These are phyloP conservation scores for Pythium folliculosum DNA, from an alignment of 352 stramenopile genomes.

Conservation along the genomic window DNA sequence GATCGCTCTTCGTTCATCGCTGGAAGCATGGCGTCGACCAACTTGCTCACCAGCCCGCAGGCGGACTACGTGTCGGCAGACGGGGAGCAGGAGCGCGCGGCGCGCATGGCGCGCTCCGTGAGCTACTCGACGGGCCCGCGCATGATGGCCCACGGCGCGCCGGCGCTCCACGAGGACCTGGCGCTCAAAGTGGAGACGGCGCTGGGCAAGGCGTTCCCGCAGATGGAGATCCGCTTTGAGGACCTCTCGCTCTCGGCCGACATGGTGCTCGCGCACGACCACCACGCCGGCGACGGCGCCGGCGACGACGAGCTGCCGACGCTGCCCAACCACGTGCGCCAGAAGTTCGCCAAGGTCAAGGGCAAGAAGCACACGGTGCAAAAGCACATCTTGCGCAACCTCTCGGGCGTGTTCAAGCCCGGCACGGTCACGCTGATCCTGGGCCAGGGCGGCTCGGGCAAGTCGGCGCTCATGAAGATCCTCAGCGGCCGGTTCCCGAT, in stretches of 20 bases:
- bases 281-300: conserved; percentile 13
- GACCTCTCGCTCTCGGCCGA: conserved; percentile 55
- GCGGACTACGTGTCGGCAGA: conserved; percentile 1
- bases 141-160: conserved; percentile 39
- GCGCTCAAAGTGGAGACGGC: conserved; percentile 44
- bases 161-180: conserved; percentile 43
- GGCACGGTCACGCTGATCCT: conserved; percentile 60
- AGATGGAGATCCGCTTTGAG: conserved; percentile 62
- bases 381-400: conserved; percentile 48
- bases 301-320: conserved; percentile 43
- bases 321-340: conserved; percentile 48
- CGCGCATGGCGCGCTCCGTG: conserved; percentile 17
- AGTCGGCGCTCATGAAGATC: conserved; percentile 61
- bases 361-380: conserved; percentile 40
- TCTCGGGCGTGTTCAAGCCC: conserved; percentile 47
- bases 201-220: conserved; percentile 47
- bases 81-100: neutral
- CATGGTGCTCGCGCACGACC: conserved; percentile 37
- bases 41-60: conserved; percentile 1
- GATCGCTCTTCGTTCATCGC: neutral
- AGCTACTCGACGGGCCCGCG: conserved; percentile 33
- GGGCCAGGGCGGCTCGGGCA: conserved; percentile 51
- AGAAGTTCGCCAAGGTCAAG: conserved; percentile 37
- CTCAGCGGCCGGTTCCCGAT: conserved; percentile 51
- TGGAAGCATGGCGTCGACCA: conserved; percentile 2